Evolutionary conservation across 2,329 filamentous ascomycete genomes (phyloP).

Genomic region (Ophiocordyceps australis): DNA sequence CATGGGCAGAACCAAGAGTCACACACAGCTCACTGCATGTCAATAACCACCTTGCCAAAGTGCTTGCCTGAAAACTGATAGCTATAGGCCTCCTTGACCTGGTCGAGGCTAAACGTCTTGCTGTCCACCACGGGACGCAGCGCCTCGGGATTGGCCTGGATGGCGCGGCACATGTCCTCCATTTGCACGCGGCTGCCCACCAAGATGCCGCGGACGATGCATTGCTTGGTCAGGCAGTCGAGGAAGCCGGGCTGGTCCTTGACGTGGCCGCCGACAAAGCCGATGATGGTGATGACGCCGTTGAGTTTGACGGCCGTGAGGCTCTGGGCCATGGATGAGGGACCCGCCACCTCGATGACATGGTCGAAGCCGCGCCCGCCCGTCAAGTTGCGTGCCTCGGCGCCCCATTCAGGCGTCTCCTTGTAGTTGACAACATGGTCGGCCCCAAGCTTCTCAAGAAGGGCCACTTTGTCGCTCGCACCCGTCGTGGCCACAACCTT

Average conservation of each 20-base stretch:
- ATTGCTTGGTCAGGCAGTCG: slow-evolving; percentile 11
- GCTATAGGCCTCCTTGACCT: slow-evolving; percentile 23
- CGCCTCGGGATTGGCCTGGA: slow-evolving; percentile 25
- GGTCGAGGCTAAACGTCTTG: slow-evolving; percentile 23
- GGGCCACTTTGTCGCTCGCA: slow-evolving; percentile 22
- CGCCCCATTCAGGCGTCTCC: slow-evolving; percentile 24
- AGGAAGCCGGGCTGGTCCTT: slow-evolving; percentile 14
- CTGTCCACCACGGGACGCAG: slow-evolving; percentile 25
- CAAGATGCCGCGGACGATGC: slow-evolving; percentile 25
- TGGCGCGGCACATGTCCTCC: slow-evolving; percentile 30
- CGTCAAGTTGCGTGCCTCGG: slow-evolving; percentile 21
- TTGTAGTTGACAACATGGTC: slow-evolving; percentile 32
- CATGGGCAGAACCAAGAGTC: too few relatives aligned
- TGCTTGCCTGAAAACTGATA: slow-evolving; percentile 19
- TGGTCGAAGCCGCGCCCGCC: slow-evolving; percentile 27
- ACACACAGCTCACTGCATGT: too few relatives aligned
- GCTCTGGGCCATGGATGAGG: slow-evolving; percentile 23
- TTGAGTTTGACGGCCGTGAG: slow-evolving; percentile 23
- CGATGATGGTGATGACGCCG: slow-evolving; percentile 23
- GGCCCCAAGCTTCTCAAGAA: slow-evolving; percentile 25
- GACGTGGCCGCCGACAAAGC: slow-evolving; percentile 13
- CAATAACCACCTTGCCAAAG: slow-evolving; percentile 18
- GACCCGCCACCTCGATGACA: slow-evolving; percentile 28
- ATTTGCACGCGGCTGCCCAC: slow-evolving; percentile 27
- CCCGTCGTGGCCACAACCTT: slow-evolving; percentile 29